Conservation (phyloP, 305 asterid species). For the Euphrasia arctica region DNA sequence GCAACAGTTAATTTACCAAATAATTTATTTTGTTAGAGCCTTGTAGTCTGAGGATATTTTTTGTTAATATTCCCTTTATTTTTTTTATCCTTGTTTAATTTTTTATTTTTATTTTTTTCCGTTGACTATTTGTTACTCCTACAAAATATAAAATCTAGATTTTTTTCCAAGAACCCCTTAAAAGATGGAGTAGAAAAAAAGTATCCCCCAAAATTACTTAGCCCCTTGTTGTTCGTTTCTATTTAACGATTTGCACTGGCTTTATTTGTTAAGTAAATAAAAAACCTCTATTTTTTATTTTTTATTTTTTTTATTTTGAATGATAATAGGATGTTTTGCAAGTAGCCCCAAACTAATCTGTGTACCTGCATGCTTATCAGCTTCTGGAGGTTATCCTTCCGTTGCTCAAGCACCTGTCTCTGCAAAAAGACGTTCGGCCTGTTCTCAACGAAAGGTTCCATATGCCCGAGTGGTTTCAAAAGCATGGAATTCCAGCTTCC, state of each 20-base stretch:
- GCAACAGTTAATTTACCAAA: not conserved
- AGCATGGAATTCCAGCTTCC: constrained; percentile 78
- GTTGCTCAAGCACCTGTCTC: constrained; percentile 82
- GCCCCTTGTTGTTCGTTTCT: not conserved
- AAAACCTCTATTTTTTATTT: not conserved
- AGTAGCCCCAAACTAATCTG: not conserved
- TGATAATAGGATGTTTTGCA: not conserved
- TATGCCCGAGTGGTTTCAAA: constrained; percentile 93
- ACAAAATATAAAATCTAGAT: not conserved
- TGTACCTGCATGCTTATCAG: constrained; percentile 35
- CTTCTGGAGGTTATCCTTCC: constrained; percentile 95
- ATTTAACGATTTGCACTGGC: not conserved
- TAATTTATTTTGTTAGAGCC: not conserved
- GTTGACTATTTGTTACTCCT: too few relatives aligned
- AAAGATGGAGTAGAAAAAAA: not conserved
- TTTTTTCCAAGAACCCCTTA: not conserved
- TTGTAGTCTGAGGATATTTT: not conserved
- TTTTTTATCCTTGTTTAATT: too few relatives aligned
- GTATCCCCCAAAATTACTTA: not conserved
- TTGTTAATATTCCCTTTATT: not conserved
- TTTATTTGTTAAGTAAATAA: constrained; percentile 1
- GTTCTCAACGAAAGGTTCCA: constrained; percentile 72
- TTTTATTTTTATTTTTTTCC: too few relatives aligned
- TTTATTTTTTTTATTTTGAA: not conserved
- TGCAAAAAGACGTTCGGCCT: constrained; percentile 74